These are phyloP conservation scores for Leptodermis oblonga DNA, from an alignment of 257 asterid genomes.

Conservation along the genomic window DNA sequence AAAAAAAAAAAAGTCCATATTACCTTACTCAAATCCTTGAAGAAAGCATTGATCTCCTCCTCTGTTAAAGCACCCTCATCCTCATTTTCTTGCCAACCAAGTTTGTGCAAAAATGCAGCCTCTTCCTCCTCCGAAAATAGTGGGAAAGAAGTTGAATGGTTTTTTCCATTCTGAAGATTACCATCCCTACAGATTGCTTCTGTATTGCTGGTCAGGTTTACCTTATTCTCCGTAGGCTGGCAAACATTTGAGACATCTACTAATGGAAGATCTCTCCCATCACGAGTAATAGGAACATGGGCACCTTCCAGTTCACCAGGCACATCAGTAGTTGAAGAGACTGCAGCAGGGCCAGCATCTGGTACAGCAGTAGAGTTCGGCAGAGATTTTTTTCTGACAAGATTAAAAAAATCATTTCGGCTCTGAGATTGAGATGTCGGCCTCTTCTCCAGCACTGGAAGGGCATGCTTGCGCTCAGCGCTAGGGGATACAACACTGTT, in stretches of 20 bases:
- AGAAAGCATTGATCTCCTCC: slow-evolving; percentile 84
- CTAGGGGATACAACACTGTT: slow-evolving; percentile 29
- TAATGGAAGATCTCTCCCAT: slow-evolving; percentile 27
- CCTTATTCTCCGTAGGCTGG: slow-evolving; percentile 33
- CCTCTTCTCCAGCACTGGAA: slow-evolving; percentile 59
- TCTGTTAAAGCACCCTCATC: slow-evolving; percentile 90
- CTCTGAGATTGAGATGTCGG: slow-evolving; percentile 76
- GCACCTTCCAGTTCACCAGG: slow-evolving; percentile 33
- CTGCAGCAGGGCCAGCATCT: slow-evolving; percentile 27
- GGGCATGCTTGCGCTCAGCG: slow-evolving; percentile 48
- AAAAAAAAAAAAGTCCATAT: background rate
- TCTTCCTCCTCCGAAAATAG: slow-evolving; percentile 78
- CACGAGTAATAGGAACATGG: slow-evolving; percentile 30
- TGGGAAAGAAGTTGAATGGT: slow-evolving; percentile 31
- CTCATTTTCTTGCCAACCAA: slow-evolving; percentile 94
- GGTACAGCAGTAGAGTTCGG: slow-evolving; percentile 37
- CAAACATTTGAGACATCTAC: slow-evolving; percentile 24
- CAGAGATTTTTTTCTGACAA: slow-evolving; percentile 69
- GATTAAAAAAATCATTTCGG: slow-evolving; percentile 81
- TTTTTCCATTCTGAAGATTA: slow-evolving; percentile 38
- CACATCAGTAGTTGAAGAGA: slow-evolving; percentile 32
- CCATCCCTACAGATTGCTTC: slow-evolving; percentile 25
- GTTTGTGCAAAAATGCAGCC: slow-evolving; percentile 73
- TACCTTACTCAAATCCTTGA: slow-evolving; percentile 59
- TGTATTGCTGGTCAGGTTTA: slow-evolving; percentile 30